Evolutionary conservation across 2,329 filamentous ascomycete genomes (phyloP).

Genomic region (Macroventuria anomochaeta): DNA sequence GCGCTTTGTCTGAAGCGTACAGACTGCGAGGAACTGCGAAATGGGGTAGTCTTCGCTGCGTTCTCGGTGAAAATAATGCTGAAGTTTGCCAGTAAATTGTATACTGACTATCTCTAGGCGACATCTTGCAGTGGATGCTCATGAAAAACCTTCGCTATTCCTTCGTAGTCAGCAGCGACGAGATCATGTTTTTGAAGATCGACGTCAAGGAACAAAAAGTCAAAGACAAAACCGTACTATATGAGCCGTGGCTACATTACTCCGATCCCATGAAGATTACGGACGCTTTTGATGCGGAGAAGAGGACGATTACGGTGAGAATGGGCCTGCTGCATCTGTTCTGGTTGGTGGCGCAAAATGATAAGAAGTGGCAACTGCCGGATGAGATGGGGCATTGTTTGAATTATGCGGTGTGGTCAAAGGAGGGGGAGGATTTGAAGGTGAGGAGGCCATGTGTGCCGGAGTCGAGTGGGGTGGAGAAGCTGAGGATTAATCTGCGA

Average conservation of each 20-base stretch:
- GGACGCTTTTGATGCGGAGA: constrained; percentile 8
- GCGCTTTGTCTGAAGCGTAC: constrained; percentile 22
- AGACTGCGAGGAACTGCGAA: constrained; percentile 6
- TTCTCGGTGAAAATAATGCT: constrained; percentile 22
- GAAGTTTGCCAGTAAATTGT: no score
- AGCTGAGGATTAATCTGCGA: not conserved
- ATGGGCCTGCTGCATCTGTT: constrained; percentile 23
- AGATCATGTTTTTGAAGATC: constrained; percentile 28
- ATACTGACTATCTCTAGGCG: constrained; percentile 17
- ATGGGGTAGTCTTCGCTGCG: constrained; percentile 30
- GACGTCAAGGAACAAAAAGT: constrained; percentile 1
- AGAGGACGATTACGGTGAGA: constrained; percentile 9
- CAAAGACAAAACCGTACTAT: not conserved
- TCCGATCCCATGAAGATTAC: constrained; percentile 23
- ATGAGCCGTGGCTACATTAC: constrained; percentile 22
- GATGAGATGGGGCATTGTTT: constrained; percentile 14
- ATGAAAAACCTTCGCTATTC: constrained; percentile 22
- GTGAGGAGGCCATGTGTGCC: not conserved
- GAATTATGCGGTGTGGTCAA: constrained; percentile 14
- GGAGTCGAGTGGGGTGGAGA: not conserved
- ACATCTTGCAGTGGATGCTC: constrained; percentile 29
- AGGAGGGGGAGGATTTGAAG: constrained; percentile 12
- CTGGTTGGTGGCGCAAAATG: not conserved
- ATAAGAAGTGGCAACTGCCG: constrained; percentile 8
- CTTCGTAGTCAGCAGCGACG: constrained; percentile 27